A percentile compares a stretch with the other conserved stretches of the same genome.
Conservation (phyloP, 1,284 basidiomycete genomes). For the Flammula alnicola region DNA sequence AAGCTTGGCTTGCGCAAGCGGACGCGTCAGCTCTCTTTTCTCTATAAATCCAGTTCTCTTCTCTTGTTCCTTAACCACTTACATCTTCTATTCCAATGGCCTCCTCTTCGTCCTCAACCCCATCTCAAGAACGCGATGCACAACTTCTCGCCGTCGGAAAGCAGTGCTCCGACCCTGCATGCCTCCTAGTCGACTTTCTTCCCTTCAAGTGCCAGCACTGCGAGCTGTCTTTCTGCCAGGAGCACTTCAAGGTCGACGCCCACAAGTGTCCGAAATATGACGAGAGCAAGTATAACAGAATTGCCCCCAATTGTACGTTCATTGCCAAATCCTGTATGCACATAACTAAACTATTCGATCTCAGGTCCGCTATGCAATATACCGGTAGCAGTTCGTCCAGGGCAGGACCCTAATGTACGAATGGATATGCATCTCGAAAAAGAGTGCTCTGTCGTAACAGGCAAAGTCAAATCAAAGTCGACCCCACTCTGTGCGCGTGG, state of each 20-base stretch:
- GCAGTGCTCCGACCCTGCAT: slow-evolving; percentile 67
- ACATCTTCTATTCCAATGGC: slow-evolving; percentile 12
- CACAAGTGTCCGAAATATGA: slow-evolving; percentile 76
- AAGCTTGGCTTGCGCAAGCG: slow-evolving; percentile 16
- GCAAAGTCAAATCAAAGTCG: slow-evolving; percentile 54
- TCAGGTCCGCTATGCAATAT: slow-evolving; percentile 73
- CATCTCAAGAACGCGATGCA: slow-evolving; percentile 44
- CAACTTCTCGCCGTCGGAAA: slow-evolving; percentile 70
- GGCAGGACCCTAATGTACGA: slow-evolving; percentile 75
- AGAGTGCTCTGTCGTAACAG: slow-evolving; percentile 72
- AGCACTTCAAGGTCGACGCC: slow-evolving; percentile 69
- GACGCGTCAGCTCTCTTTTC: slow-evolving; percentile 26
- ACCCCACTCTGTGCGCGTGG: slow-evolving; percentile 62
- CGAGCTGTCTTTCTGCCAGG: slow-evolving; percentile 65
- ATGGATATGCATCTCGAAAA: slow-evolving; percentile 73
- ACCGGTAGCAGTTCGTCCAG: slow-evolving; percentile 71
- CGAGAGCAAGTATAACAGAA: slow-evolving; percentile 65
- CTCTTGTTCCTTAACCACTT: slow-evolving; percentile 9
- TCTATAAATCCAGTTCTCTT: slow-evolving; percentile 21
- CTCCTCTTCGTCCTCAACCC: slow-evolving; percentile 26
- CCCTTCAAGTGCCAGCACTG: slow-evolving; percentile 83
- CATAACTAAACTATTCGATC: background rate
- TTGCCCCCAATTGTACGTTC: slow-evolving; percentile 72
- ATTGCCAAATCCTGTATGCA: background rate
- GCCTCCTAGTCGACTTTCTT: slow-evolving; percentile 77